These are phyloP conservation scores for Lipomyces mesembrius DNA, from an alignment of 805 yeast species.

Conservation along the genomic window DNA sequence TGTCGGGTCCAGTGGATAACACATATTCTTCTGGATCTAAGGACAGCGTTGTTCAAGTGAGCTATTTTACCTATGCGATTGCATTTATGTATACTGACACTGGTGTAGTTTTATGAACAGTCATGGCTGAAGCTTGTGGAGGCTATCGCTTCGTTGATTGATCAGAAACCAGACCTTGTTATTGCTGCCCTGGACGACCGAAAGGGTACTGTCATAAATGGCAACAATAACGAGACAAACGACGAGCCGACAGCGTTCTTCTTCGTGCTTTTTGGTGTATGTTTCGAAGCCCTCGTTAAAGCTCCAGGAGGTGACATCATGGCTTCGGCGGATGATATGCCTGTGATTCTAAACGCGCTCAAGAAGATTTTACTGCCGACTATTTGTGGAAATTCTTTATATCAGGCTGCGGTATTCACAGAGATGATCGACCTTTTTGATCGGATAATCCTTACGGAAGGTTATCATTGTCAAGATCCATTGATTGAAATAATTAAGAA, in stretches of 20 bases:
- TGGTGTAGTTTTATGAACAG: slow-evolving; percentile 50
- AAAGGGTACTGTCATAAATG: slow-evolving; percentile 42
- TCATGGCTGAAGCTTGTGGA: slow-evolving; percentile 80
- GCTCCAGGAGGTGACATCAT: slow-evolving; percentile 41
- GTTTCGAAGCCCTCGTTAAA: slow-evolving; percentile 72
- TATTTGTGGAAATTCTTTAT: slow-evolving; percentile 61
- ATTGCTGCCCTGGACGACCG: slow-evolving; percentile 60
- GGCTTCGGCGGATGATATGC: slow-evolving; percentile 41
- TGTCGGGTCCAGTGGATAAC: slow-evolving; percentile 2
- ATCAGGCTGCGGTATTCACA: slow-evolving; percentile 68
- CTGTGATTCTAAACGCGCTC: slow-evolving; percentile 56
- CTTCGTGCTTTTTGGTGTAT: slow-evolving; percentile 80
- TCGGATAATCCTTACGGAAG: slow-evolving; percentile 64
- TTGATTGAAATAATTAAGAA: slow-evolving; percentile 63
- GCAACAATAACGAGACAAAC: slow-evolving; percentile 36
- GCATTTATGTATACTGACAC: not conserved
- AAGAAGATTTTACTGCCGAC: slow-evolving; percentile 60
- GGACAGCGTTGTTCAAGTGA: slow-evolving; percentile 42
- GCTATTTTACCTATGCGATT: not conserved
- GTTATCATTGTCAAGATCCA: slow-evolving; percentile 52
- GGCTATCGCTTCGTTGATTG: slow-evolving; percentile 70
- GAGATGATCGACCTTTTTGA: slow-evolving; percentile 80
- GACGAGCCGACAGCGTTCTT: slow-evolving; percentile 55
- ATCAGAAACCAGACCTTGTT: slow-evolving; percentile 54
- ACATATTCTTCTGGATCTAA: slow-evolving; percentile 17